phyloP scores from a whole-genome alignment of 306 rosid genomes.

The Gillenia trifoliata region DNA sequence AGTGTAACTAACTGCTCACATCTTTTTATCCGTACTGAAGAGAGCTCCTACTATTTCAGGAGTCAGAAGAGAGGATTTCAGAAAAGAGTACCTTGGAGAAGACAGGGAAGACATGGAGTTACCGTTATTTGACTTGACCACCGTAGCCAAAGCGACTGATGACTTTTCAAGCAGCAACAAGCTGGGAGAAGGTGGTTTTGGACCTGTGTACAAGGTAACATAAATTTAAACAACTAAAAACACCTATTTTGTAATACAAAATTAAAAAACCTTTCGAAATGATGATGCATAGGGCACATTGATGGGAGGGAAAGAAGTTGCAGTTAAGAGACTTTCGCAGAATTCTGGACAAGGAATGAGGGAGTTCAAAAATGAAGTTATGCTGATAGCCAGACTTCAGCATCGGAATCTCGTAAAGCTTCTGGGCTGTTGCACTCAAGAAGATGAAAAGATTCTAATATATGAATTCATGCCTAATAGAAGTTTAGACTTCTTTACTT shows the following conservation, averaged over 20 bases:
- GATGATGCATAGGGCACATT: background rate
- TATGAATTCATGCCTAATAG: conserved; percentile 38
- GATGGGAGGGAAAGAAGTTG: conserved; percentile 5
- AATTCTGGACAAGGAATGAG: conserved; percentile 15
- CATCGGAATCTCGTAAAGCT: conserved; percentile 37
- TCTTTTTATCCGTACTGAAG: background rate
- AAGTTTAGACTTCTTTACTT: conserved; percentile 46
- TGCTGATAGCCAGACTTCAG: conserved; percentile 25
- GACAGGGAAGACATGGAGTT: conserved; percentile 9
- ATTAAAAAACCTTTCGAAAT: background rate
- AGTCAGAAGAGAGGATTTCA: background rate
- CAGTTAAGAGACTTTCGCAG: background rate
- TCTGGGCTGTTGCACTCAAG: conserved; percentile 32
- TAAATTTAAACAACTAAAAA: background rate
- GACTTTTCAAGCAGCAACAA: conserved; percentile 1
- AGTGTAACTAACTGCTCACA: background rate
- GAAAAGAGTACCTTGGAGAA: background rate
- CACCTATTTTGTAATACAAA: background rate
- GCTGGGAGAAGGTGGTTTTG: conserved; percentile 19
- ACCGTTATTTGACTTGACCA: conserved; percentile 10
- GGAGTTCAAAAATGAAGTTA: conserved; percentile 17
- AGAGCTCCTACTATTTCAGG: background rate
- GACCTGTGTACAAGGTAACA: conserved; percentile 22
- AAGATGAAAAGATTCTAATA: conserved; percentile 32
- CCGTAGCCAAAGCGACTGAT: conserved; percentile 13